phyloP scores from a whole-genome alignment of 441 rosid species.

The Populus hybrid region DNA sequence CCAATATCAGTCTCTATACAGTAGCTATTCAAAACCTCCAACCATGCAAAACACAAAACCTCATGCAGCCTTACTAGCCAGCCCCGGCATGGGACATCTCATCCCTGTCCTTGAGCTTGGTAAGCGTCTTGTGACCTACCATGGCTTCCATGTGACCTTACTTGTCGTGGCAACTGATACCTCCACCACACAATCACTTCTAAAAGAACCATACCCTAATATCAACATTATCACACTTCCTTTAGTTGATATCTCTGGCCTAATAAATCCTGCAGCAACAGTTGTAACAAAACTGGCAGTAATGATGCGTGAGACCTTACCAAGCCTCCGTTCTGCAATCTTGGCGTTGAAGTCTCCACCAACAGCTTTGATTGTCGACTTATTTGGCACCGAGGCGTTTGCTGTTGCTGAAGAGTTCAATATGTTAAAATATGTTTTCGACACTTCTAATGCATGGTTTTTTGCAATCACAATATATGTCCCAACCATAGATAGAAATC shows the following conservation, averaged over 20 bases:
- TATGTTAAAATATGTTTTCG: conserved; percentile 40
- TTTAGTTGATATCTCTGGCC: conserved; percentile 19
- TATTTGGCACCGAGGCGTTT: conserved; percentile 55
- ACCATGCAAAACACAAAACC: conserved; percentile 26
- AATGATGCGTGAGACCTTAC: conserved; percentile 30
- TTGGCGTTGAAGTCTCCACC: conserved; percentile 27
- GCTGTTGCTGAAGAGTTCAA: conserved; percentile 41
- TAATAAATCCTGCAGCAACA: not conserved
- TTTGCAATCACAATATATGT: conserved; percentile 41
- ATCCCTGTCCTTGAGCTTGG: conserved; percentile 45
- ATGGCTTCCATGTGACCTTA: conserved; percentile 31
- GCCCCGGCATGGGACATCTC: conserved; percentile 51
- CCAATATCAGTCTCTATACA: too few species aligned
- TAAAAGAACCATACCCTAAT: conserved; percentile 1
- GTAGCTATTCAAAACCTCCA: not conserved
- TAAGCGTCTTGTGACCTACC: conserved; percentile 26
- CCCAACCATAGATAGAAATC: conserved; percentile 32
- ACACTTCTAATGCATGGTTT: conserved; percentile 55
- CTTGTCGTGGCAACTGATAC: conserved; percentile 28
- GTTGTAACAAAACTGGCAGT: conserved; percentile 21
- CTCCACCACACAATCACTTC: conserved; percentile 20
- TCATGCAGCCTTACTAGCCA: conserved; percentile 36
- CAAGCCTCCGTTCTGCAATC: conserved; percentile 24
- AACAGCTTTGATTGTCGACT: conserved; percentile 39
- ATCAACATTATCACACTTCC: conserved; percentile 28